phyloP scores from a whole-genome alignment of 441 rosid species.

The Gossypium schwendimanii region DNA sequence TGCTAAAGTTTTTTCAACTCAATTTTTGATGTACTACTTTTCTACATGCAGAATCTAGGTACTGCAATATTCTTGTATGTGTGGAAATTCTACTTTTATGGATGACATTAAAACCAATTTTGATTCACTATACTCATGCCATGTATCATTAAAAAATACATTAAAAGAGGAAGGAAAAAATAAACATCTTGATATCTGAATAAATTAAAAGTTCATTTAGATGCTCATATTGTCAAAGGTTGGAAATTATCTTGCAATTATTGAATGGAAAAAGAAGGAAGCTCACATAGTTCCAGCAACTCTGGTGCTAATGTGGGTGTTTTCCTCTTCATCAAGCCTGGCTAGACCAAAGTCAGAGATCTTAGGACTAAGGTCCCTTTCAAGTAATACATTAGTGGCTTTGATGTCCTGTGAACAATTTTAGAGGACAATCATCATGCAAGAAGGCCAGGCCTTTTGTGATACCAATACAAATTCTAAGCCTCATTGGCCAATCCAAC shows the following conservation, averaged over 20 bases:
- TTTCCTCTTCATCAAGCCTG: constrained; percentile 71
- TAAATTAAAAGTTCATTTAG: not conserved
- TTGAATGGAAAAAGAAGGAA: not conserved
- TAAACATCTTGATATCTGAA: not conserved
- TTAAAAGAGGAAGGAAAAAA: not conserved
- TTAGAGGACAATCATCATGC: constrained; percentile 56
- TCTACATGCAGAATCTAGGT: not conserved
- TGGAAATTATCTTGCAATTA: not conserved
- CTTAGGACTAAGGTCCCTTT: constrained; percentile 51
- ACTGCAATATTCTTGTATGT: not conserved
- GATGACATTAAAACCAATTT: not conserved
- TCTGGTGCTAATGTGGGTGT: constrained; percentile 72
- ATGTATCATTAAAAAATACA: not conserved
- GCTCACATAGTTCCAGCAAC: constrained; percentile 73
- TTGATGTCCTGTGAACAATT: constrained; percentile 84
- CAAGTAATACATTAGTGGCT: constrained; percentile 72
- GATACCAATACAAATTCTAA: constrained; percentile 51
- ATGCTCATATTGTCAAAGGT: not conserved
- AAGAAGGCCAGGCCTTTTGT: constrained; percentile 69
- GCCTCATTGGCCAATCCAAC: constrained; percentile 64
- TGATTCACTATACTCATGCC: not conserved
- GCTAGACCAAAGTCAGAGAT: constrained; percentile 83
- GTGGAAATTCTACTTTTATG: not conserved
- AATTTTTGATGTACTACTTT: not conserved
- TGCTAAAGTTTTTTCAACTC: not conserved